phyloP scores from a whole-genome alignment of 2,329 filamentous ascomycete genomes.

The Aspergillus pseudonomiae region DNA sequence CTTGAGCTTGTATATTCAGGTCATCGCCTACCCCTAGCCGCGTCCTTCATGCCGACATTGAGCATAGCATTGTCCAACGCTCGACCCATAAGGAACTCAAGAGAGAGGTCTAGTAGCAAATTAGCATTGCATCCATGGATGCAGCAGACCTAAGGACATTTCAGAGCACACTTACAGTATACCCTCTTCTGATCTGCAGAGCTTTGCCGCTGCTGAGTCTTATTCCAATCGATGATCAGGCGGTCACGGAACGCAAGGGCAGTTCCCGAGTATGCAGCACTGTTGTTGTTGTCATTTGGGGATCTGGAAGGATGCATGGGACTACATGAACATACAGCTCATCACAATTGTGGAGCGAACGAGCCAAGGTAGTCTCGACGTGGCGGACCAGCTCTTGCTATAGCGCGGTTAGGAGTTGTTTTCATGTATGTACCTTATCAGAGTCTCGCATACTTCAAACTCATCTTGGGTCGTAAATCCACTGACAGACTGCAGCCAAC shows the following conservation, averaged over 20 bases:
- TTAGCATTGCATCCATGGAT: not conserved
- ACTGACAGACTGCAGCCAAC: slow-evolving; percentile 55
- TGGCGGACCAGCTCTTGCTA: slow-evolving; percentile 86
- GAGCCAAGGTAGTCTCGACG: slow-evolving; percentile 93
- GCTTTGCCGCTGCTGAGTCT: slow-evolving; percentile 94
- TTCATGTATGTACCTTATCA: not conserved
- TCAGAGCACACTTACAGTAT: slow-evolving; percentile 66
- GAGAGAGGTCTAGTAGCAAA: slow-evolving; percentile 68
- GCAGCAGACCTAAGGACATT: not conserved
- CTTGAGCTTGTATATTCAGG: slow-evolving; percentile 12
- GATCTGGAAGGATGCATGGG: not conserved
- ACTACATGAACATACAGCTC: slow-evolving; percentile 58
- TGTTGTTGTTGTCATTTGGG: slow-evolving; percentile 28
- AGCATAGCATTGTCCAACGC: slow-evolving; percentile 98
- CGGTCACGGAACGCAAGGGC: slow-evolving; percentile 91
- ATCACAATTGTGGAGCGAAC: slow-evolving; percentile 98
- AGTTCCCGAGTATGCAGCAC: slow-evolving; percentile 86
- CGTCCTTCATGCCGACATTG: slow-evolving; percentile 85
- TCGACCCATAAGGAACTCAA: slow-evolving; percentile 97
- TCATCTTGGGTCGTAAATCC: slow-evolving; percentile 79
- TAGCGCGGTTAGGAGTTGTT: slow-evolving; percentile 10
- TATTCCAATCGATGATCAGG: slow-evolving; percentile 95
- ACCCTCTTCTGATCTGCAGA: slow-evolving; percentile 88
- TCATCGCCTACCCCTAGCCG: slow-evolving; percentile 69
- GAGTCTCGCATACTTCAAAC: slow-evolving; percentile 59